Evolutionary conservation across 768 basidiomycete species (phyloP).

Genomic region (Russula lepida): DNA sequence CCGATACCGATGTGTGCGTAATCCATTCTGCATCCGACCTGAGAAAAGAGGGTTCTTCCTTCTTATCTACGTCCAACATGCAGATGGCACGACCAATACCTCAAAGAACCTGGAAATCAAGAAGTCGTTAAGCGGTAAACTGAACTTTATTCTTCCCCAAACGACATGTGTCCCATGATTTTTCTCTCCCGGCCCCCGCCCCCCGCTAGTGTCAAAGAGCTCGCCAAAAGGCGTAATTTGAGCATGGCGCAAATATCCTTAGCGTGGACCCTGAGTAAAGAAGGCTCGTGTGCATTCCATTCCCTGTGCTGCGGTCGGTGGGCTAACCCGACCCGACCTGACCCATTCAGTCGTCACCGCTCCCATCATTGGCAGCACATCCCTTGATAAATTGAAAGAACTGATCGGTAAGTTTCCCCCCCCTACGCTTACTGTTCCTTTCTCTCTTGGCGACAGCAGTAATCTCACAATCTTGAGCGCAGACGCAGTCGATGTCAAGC

Average conservation of each 20-base stretch:
- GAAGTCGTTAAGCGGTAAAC: slow-evolving; percentile 16
- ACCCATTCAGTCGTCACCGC: slow-evolving; percentile 23
- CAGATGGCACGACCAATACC: slow-evolving; percentile 9
- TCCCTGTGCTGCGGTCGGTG: neutral
- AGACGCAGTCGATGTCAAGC: slow-evolving; percentile 30
- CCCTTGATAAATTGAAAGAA: slow-evolving; percentile 28
- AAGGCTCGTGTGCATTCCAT: slow-evolving; percentile 21
- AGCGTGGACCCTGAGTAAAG: slow-evolving; percentile 28
- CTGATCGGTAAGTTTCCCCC: slow-evolving; percentile 22
- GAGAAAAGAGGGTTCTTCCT: neutral
- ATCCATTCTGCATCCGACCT: neutral
- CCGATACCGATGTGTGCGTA: slow-evolving; percentile 25
- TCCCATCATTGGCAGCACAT: slow-evolving; percentile 33
- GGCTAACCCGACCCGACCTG: neutral
- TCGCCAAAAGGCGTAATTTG: slow-evolving; percentile 30
- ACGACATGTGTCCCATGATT: neutral
- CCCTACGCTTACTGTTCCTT: neutral
- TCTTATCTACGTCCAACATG: neutral
- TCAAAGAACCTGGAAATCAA: slow-evolving; percentile 5
- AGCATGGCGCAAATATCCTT: slow-evolving; percentile 35
- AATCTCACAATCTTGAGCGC: neutral
- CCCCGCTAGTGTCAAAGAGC: slow-evolving; percentile 25
- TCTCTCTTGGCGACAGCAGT: neutral
- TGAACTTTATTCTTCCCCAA: neutral
- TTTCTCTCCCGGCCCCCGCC: neutral